Evolutionary conservation across 345 rosid species (phyloP), one percentile per base, ranked within the genome.

Genomic region (Mercurialis annua): DNA sequence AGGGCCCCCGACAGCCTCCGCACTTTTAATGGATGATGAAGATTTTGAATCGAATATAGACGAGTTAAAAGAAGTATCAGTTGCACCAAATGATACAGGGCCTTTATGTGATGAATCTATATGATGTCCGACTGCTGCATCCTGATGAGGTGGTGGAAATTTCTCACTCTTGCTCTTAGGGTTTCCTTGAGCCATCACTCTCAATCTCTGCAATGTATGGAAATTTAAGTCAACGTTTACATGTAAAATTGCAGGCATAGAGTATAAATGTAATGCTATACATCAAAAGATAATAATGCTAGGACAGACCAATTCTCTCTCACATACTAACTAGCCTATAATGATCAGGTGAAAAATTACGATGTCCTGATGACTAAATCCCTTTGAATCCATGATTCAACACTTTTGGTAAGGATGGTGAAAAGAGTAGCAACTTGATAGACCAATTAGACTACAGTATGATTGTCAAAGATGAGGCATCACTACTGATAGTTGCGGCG

Each of bases 91-190:
- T 11, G 83, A 62, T n/a, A 79, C 67, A 48, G 80, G 81, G 23
- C 66, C 83, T 73, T 81, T 86, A 36, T 59, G 74, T 53, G 86
- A 80, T 21, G 73, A 59, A 57, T 80, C 84, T 3, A 66, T 43
- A 15, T 73, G 80, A 44, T 86, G 81, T 51, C 94, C 92, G 33
- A 87, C 85, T 29, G 85, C 93, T 68, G 86, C 97, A 46, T 93
- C 97, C 78, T 84, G 90, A 78, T 90, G 98, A 1, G 97, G 96
- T 72, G 97, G 98, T 3, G 97, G 97, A 64, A 93, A 93, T 60
- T 73, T 93, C 87, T 89, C 97, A 44, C 98, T 93, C 81, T 84
- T 93, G 84, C 96, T 88, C 80, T 82, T 85, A 0, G 83, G 88
- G 74, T 82, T 83, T 71, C 81, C 74, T 62, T 87, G 85, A 51